Conservation (phyloP, 1,284 basidiomycete species). For the Bjerkandera adusta region DNA sequence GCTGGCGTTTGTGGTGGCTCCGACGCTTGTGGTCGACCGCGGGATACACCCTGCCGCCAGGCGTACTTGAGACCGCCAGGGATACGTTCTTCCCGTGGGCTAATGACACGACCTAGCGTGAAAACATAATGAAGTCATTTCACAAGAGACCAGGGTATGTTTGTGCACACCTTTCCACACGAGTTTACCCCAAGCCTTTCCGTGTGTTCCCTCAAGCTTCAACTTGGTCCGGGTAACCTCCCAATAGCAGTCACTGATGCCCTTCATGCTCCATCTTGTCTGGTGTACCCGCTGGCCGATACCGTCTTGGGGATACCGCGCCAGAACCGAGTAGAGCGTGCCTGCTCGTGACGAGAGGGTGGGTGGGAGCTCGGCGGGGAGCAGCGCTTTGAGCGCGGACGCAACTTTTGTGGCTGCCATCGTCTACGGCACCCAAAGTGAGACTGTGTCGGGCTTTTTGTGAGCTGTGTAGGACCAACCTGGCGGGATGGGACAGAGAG, state of each 20-base stretch:
- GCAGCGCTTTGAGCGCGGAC: slow-evolving; percentile 48
- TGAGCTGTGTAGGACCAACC: no score
- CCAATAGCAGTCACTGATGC: slow-evolving; percentile 69
- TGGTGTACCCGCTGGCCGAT: slow-evolving; percentile 68
- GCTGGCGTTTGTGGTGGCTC: slow-evolving; percentile 10
- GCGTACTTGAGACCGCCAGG: slow-evolving; percentile 59
- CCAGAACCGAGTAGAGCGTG: slow-evolving; percentile 69
- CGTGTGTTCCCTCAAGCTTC: slow-evolving; percentile 69
- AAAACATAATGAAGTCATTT: neutral
- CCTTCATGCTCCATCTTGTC: slow-evolving; percentile 68
- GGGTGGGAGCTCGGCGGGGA: slow-evolving; percentile 53
- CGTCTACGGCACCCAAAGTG: no score
- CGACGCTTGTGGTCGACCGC: slow-evolving; percentile 8
- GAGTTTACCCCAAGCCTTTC: slow-evolving; percentile 75
- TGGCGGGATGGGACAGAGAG: no score
- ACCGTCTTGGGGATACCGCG: slow-evolving; percentile 64
- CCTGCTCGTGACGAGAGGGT: slow-evolving; percentile 53
- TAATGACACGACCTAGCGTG: slow-evolving; percentile 46
- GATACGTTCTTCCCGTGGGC: slow-evolving; percentile 47
- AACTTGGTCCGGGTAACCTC: slow-evolving; percentile 64
- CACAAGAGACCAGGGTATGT: neutral
- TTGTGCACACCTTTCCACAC: slow-evolving; percentile 68
- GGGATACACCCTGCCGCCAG: slow-evolving; percentile 54
- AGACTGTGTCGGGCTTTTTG: no score
- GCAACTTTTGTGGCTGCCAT: slow-evolving; percentile 28